These are phyloP conservation scores for Mucor irregularis DNA, from an alignment of 371 early-diverging fungal genomes.

Conservation along the genomic window DNA sequence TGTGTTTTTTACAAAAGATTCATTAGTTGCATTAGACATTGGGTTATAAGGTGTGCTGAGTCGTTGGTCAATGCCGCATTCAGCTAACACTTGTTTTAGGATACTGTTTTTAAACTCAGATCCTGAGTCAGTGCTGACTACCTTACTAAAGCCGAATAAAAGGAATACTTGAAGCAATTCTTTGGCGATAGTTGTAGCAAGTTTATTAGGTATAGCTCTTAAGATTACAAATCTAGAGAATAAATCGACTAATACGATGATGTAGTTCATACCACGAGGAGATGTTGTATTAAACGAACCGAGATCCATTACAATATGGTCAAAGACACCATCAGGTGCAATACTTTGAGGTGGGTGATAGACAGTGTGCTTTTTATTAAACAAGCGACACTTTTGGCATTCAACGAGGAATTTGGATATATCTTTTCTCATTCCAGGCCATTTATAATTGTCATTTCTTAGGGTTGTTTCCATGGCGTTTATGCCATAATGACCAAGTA, in stretches of 20 bases:
- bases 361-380: background rate
- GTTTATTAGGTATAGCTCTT: slow-evolving; percentile 2
- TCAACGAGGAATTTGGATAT: background rate
- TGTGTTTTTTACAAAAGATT: background rate
- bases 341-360: slow-evolving; percentile 1
- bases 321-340: background rate
- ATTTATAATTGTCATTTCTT: background rate
- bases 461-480: background rate
- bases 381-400: background rate
- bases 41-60: background rate
- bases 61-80: background rate
- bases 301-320: slow-evolving; percentile 4
- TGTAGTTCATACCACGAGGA: slow-evolving; percentile 5
- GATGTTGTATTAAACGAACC: background rate
- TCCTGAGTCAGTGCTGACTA: background rate
- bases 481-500: slow-evolving; percentile 1
- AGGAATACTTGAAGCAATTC: background rate
- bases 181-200: background rate
- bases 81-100: background rate
- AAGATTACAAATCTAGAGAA: slow-evolving; percentile 3
- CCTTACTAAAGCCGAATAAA: background rate
- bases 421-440: background rate
- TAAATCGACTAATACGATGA: slow-evolving; percentile 8
- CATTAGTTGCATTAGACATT: background rate
- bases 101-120: background rate